Evolutionary conservation across 2,329 filamentous ascomycete genomes (phyloP), one percentile per base, ranked within the genome.

Genomic region (Incumbomyces delicatus): DNA sequence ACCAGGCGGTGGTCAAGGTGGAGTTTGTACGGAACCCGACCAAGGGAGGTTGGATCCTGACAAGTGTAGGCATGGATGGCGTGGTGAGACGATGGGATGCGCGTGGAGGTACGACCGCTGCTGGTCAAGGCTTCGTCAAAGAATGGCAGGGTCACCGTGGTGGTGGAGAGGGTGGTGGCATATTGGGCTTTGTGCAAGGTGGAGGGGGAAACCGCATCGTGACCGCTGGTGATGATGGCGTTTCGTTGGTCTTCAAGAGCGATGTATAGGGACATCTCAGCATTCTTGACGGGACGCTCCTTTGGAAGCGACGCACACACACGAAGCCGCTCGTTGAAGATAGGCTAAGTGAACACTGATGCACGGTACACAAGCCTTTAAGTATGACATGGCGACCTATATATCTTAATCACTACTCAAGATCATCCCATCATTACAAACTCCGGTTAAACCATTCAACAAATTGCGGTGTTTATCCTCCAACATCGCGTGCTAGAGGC

Each of bases 101-200:
- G 4, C 66, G 81, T 37, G 82, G 81, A 46, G 81, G 83, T 6
- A 85, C 80, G 1, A 74, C 76, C 1, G 55, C 55, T 11, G 79
- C 78, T 1, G 78, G 74, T 7, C 79, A 80, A 44, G 88, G 87
- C 0, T 68, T 94, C 44, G 69, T 87, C 18, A 83, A 81, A 53
- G 89, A 95, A 66, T 96, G 89, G 89, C 87, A 76, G 64, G 92
- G 92, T 0, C 92, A 98, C 63, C 65, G 86, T 57, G 81, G 89
- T 27, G 80, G 86, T 61, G 85, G 87, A 11, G 87, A 92, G 68
- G 83, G 87, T 17, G 90, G 89, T 30, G 90, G 90, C 44, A 83
- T 96, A 7, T 67, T 96, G 56, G 89, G 84, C 0, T 98, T 96
- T 61, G 89, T 94, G 44, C 88, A 95, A 66, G 53, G 53, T 12